Evolutionary conservation across 2,329 filamentous ascomycete genomes (phyloP), one percentile per base, ranked within the genome.

Genomic region (Ceratocystis eucalypticola): DNA sequence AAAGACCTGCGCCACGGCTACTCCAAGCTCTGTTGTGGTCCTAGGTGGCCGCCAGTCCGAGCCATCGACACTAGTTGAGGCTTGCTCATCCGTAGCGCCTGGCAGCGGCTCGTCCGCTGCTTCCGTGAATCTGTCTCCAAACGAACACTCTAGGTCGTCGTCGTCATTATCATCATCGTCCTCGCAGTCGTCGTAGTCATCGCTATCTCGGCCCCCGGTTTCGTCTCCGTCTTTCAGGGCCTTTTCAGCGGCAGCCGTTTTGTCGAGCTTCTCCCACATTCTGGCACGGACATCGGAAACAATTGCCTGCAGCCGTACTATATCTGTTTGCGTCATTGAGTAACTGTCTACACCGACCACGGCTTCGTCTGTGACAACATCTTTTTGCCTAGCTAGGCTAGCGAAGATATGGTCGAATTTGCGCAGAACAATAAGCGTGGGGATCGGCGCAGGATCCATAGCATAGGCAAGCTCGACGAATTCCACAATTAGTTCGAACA

Each of bases 391-490:
- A 1, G 96, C 73, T 8, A 96, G 77, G 67, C 87, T 89, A 1
- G 88, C 84, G 72, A 96, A 96, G 48, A 89, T 89, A 71, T 87
- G 83, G 72, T 96, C 93, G 22, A 96, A 78, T 74, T 95, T 96
- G 61, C 81, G 80, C 2, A 96, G 77, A 0, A 93, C 73, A 0
- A 79, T 75, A 71, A 96, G 91, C 0, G 88, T 88, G 1, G 84
- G 76, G n/a, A 78, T 79, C 0, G 88, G 85, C 1, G 75, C 71
- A 4, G 76, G 74, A 5, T 46, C 63, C 59, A 68, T 63, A 0
- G 83, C 78, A 1, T 88, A 84, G 0, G 85, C 81, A 73, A 88
- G 91, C 20, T 84, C 84, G 67, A 84, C 85, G 46, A 91, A 79
- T 68, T 91, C 80, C 64, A 88, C 82, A 0, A 2, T 96, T 78